These are phyloP conservation scores for Tephrocybe sp. DNA, from an alignment of 768 basidiomycete genomes.

Conservation along the genomic window DNA sequence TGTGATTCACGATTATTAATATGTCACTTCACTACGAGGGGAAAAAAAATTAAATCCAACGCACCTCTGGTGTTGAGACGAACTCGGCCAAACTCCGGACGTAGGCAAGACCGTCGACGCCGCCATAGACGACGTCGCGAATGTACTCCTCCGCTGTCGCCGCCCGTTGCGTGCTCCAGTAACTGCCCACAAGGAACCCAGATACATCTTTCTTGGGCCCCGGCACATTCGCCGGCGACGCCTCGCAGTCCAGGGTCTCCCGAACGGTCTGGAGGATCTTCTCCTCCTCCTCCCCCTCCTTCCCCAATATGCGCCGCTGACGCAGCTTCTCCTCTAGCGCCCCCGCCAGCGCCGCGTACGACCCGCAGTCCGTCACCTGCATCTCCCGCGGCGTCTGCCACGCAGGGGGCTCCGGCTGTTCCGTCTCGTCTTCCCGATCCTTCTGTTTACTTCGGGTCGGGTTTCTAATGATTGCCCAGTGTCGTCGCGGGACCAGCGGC, in stretches of 20 bases:
- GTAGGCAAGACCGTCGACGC: slow-evolving; percentile 75
- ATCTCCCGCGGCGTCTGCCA: slow-evolving; percentile 55
- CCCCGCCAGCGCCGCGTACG: slow-evolving; percentile 54
- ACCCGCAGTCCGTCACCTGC: slow-evolving; percentile 60
- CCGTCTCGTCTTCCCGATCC: slow-evolving; percentile 53
- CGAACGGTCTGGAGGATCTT: slow-evolving; percentile 32
- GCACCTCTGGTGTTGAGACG: slow-evolving; percentile 34
- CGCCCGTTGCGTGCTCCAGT: slow-evolving; percentile 51
- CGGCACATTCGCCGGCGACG: slow-evolving; percentile 11
- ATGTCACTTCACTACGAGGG: too few species aligned
- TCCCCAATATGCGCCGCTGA: slow-evolving; percentile 24
- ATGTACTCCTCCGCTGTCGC: slow-evolving; percentile 66
- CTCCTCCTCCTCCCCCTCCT: slow-evolving; percentile 33
- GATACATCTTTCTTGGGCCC: slow-evolving; percentile 3
- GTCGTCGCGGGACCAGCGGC: slow-evolving; percentile 42
- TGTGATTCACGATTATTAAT: neutral
- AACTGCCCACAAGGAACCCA: slow-evolving; percentile 25
- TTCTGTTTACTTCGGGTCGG: slow-evolving; percentile 47
- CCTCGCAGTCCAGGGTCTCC: slow-evolving; percentile 37
- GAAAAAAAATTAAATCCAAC: slow-evolving; percentile 6
- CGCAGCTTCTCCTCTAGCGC: slow-evolving; percentile 45
- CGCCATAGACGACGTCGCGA: slow-evolving; percentile 76
- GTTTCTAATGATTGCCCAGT: slow-evolving; percentile 64
- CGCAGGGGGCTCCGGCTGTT: slow-evolving; percentile 32
- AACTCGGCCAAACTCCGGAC: slow-evolving; percentile 78